Evolutionary conservation across 176 grass and related monocot genomes (phyloP).

Genomic region (Rhynchospora pubera): DNA sequence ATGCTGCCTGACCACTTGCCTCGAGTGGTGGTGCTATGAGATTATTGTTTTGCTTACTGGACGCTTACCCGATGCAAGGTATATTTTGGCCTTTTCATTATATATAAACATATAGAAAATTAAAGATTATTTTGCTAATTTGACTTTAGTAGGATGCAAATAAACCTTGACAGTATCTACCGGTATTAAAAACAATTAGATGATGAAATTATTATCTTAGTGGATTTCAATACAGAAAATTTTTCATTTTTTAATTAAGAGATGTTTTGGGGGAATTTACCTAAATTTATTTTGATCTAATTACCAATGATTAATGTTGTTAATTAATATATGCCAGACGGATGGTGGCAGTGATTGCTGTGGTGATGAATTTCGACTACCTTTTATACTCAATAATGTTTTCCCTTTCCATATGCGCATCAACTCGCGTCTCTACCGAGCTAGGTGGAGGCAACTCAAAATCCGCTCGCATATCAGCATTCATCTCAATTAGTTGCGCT

Average conservation of each 20-base stretch:
- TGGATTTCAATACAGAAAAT: too few species aligned
- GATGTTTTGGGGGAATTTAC: not conserved
- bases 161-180: too few species aligned
- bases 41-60: slow-evolving; percentile 81
- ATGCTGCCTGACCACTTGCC: slow-evolving; percentile 79
- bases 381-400: slow-evolving; percentile 75
- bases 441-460: slow-evolving; percentile 51
- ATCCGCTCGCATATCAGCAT: slow-evolving; percentile 30
- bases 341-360: slow-evolving; percentile 54
- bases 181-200: not conserved
- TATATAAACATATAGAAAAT: not conserved
- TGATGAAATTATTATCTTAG: not conserved
- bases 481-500: slow-evolving; percentile 37
- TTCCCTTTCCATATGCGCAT: slow-evolving; percentile 65
- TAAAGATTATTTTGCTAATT: not conserved
- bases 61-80: slow-evolving; percentile 57
- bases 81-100: not conserved
- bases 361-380: slow-evolving; percentile 92
- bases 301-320: not conserved
- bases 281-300: not conserved
- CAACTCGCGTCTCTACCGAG: slow-evolving; percentile 75
- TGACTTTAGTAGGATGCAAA: too few species aligned
- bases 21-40: slow-evolving; percentile 99
- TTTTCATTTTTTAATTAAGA: not conserved
- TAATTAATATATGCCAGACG: slow-evolving; percentile 7